Evolutionary conservation across 805 yeast species (phyloP), one percentile per base, ranked within the genome.

Genomic region (Spathaspora sp.): DNA sequence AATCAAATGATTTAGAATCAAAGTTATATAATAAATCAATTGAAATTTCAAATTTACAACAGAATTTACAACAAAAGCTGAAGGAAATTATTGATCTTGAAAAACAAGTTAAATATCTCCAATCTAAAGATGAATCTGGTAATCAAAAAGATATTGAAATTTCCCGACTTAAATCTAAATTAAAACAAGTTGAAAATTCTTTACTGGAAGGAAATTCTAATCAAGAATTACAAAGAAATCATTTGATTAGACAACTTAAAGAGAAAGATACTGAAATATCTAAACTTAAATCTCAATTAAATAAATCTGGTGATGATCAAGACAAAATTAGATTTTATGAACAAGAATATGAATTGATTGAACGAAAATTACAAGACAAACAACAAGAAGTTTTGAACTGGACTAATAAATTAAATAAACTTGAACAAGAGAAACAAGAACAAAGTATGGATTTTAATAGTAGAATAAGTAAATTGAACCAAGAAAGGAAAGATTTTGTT

Each of bases 251-350:
- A 7, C 40, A 35, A 35, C 40, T 35, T 35, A 8, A 35, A 35
- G 18, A n/a, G 3, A 35, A 35, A n/a, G 17, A 35, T 4, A 14
- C 16, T 7, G 18, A 35, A 35, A 3, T 35, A 14, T 35, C 40
- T 14, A n/a, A 20, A 16, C 19, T 42, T 23, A 23, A 23, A n/a
- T 5, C 29, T 10, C 31, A 20, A 42, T 20, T 20, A 2, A 18
- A 18, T 17, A 14, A 26, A 26, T 42, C 45, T 5, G 18, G 28
- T n/a, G 32, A 23, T 20, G 45, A 42, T 19, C 31, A 19, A n/a
- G 51, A 46, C 12, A 46, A 52, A 18, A 31, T 44, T 8, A 40
- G 29, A 17, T 51, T 51, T 38, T 51, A 49, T 46, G 54, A 51
- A 38, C 29, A n/a, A 32, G 54, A 51, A 38, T 45, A 48, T 45